A percentile compares a stretch with the other conserved stretches of the same genome.
Conservation (phyloP, 371 early-diverging fungal genomes). For the Conidiobolus incongruus region DNA sequence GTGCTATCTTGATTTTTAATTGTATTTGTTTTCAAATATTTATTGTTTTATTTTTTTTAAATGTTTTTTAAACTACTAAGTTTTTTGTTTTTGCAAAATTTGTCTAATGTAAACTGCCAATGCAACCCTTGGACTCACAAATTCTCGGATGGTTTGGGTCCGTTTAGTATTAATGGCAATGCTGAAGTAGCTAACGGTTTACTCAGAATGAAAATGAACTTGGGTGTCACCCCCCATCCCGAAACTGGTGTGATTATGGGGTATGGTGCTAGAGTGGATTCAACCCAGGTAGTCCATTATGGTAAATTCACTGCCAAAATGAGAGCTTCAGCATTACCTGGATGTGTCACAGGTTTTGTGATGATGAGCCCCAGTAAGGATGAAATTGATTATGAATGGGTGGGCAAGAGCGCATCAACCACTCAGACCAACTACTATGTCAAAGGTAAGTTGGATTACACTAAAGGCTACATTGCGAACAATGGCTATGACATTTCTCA, state of each 20-base stretch:
- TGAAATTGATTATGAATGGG: constrained; percentile 7
- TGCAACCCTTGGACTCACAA: too few species aligned
- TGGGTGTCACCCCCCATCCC: constrained; percentile 1
- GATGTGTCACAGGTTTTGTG: constrained; percentile 43
- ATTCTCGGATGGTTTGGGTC: too few species aligned
- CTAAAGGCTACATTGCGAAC: neutral
- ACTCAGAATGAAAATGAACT: neutral
- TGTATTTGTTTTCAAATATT: too few species aligned
- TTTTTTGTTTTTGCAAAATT: too few species aligned
- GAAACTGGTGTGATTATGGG: neutral
- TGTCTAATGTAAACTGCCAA: too few species aligned
- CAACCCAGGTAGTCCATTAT: neutral
- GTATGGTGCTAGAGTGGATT: neutral
- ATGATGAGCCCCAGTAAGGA: constrained; percentile 3
- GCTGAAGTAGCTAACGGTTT: neutral
- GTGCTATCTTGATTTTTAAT: too few species aligned
- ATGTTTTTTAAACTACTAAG: too few species aligned
- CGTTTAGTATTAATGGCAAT: neutral
- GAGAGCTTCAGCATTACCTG: constrained; percentile 18
- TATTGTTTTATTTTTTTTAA: too few species aligned
- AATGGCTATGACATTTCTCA: constrained; percentile 8
- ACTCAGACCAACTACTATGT: constrained; percentile 5
- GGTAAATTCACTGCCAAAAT: constrained; percentile 29
- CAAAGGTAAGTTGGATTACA: constrained; percentile 5
- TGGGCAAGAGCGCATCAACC: neutral